Conservation (phyloP, 352 stramenopile species). For the Globisporangium ultimum region DNA sequence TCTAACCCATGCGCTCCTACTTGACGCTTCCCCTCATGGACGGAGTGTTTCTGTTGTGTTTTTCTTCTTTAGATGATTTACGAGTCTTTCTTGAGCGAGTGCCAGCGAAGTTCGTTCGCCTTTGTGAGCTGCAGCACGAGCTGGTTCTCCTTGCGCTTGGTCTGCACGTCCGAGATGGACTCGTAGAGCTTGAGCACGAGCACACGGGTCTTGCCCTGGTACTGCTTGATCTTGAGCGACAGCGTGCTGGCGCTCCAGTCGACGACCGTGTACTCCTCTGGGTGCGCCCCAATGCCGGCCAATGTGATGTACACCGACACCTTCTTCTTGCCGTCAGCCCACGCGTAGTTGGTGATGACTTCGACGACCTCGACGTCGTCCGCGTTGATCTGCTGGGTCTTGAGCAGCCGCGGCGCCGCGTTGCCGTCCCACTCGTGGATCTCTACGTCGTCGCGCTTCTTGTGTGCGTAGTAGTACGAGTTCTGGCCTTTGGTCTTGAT, state of each 20-base stretch:
- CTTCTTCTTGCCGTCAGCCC: constrained; percentile 76
- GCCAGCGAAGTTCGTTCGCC: constrained; percentile 74
- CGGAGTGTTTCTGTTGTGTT: not conserved
- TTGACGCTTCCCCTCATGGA: not conserved
- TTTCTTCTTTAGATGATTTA: constrained; percentile 9
- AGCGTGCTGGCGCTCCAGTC: constrained; percentile 65
- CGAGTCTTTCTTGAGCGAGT: constrained; percentile 82
- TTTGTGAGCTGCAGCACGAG: constrained; percentile 78
- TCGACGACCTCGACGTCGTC: constrained; percentile 38
- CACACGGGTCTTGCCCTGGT: constrained; percentile 68
- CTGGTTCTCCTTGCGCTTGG: constrained; percentile 78
- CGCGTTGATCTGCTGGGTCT: constrained; percentile 32
- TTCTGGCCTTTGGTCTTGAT: constrained; percentile 82
- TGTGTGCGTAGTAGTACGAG: constrained; percentile 89
- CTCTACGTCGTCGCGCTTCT: constrained; percentile 74
- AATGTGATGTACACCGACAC: constrained; percentile 80
- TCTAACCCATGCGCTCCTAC: not conserved
- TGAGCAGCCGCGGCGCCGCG: constrained; percentile 69
- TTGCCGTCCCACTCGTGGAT: constrained; percentile 85
- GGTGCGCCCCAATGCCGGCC: constrained; percentile 50
- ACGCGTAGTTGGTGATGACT: constrained; percentile 76
- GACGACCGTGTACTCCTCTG: constrained; percentile 58
- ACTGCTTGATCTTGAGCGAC: constrained; percentile 56
- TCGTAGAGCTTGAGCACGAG: constrained; percentile 77
- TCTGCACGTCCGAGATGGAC: constrained; percentile 76